Percentiles rank a stretch among this genome's conserved stretches.
Evolutionary conservation across 2,329 filamentous ascomycete species (phyloP).

Genomic region (Aspergillus nomiae): DNA sequence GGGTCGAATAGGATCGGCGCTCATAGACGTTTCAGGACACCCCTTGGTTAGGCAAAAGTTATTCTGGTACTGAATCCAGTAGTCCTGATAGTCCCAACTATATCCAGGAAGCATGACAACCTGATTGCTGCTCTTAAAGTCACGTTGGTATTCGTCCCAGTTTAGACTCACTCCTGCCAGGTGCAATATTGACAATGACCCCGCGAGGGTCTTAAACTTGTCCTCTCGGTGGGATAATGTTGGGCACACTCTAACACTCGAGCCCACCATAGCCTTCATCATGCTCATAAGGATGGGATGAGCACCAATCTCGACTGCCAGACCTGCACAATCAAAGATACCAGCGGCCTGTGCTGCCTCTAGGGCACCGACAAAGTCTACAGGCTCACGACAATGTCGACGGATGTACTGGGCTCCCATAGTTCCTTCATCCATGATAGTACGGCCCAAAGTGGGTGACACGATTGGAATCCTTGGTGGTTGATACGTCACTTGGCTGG

Average conservation of each 20-base stretch:
- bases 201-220: slow-evolving; percentile 42
- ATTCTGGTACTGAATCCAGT: background rate
- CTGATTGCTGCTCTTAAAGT: slow-evolving; percentile 32
- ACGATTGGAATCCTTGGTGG: slow-evolving; percentile 44
- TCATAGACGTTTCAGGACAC: background rate
- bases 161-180: slow-evolving; percentile 37
- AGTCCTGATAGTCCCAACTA: background rate
- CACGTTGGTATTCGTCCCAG: slow-evolving; percentile 46
- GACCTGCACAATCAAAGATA: too few relatives aligned
- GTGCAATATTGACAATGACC: slow-evolving; percentile 36
- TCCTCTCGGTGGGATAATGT: slow-evolving; percentile 41
- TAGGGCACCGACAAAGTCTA: slow-evolving; percentile 27
- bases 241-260: background rate
- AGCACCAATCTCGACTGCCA: slow-evolving; percentile 39
- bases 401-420: background rate
- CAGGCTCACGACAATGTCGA: background rate
- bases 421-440: slow-evolving; percentile 36
- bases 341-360: slow-evolving; percentile 23
- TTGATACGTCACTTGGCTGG: slow-evolving; percentile 34
- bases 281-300: slow-evolving; percentile 49
- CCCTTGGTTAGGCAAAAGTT: background rate
- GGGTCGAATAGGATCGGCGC: background rate
- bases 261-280: slow-evolving; percentile 36
- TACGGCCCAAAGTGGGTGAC: slow-evolving; percentile 47
- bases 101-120: slow-evolving; percentile 21